These are phyloP conservation scores for Aspergillus sclerotioniger DNA, from an alignment of 495 filamentous ascomycete genomes.

Conservation along the genomic window DNA sequence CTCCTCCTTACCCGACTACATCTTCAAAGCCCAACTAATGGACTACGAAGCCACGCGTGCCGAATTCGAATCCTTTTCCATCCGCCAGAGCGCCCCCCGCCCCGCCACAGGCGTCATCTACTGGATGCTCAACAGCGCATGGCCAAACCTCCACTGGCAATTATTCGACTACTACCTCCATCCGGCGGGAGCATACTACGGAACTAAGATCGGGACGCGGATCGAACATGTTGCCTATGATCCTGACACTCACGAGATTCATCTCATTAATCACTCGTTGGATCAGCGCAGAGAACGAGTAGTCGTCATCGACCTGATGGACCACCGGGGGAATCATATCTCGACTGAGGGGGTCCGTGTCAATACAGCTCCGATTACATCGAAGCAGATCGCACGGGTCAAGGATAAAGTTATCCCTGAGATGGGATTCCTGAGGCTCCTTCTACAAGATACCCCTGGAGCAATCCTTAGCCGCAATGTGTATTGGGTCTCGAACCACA, in stretches of 20 bases:
- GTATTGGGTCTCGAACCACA: conserved; percentile 55
- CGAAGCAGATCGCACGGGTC: conserved; percentile 28
- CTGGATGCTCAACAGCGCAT: conserved; percentile 69
- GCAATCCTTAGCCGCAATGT: conserved; percentile 54
- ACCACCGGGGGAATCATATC: too few species aligned
- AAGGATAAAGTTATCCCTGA: conserved; percentile 31
- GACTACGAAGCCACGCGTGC: conserved; percentile 64
- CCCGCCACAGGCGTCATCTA: conserved; percentile 63
- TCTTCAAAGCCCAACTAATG: conserved; percentile 54
- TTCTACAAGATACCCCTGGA: conserved; percentile 31
- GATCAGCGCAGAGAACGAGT: conserved; percentile 20
- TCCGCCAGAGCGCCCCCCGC: conserved; percentile 47
- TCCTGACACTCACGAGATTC: conserved; percentile 42
- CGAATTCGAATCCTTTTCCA: conserved; percentile 56
- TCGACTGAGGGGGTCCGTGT: conserved; percentile 39
- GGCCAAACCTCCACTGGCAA: conserved; percentile 66
- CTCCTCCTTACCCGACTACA: conserved; percentile 52
- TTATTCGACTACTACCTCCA: conserved; percentile 63
- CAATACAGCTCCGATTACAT: conserved; percentile 4
- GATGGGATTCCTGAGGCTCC: conserved; percentile 52
- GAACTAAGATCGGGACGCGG: conserved; percentile 51
- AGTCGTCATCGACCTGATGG: conserved; percentile 47
- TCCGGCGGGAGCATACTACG: conserved; percentile 58
- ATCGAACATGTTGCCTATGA: conserved; percentile 59
- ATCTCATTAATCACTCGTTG: conserved; percentile 52